Evolutionary conservation across 345 rosid genomes (phyloP), one percentile per base, ranked within the genome.

Genomic region (Populus simonii): DNA sequence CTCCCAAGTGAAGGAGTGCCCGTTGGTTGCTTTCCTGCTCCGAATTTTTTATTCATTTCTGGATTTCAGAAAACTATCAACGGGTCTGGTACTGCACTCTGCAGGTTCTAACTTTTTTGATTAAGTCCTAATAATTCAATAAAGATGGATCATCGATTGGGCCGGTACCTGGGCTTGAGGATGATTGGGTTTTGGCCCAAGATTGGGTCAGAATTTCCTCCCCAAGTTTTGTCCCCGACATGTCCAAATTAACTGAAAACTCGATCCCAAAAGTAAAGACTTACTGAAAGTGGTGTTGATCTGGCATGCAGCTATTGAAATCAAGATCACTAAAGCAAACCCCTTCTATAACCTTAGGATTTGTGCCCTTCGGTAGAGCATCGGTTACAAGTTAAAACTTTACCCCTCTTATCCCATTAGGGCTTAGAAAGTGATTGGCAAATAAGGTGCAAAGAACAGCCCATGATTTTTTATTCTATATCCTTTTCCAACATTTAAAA

Each of bases 1-100:
- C 76, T 75, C 8, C 84, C 90, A 17, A 91, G 78, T 27, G 95
- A 92, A 33, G 97, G 95, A 23, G 95, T 91, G 68, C 97, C 93
- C 4, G 90, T 89, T 63, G 89, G 89, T 81, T 70, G 81, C 82
- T 65, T 81, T 66, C 85, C 88, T 23, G 85, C 86, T 25, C 93
- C 92, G 62, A 88, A 87, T 49, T 74, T 90, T 80, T 62, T 83
- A 35, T 82, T 87, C 93, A 89, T 89, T 29, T 31, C 18, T 51
- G 47, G 35, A 31, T 38, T 25, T 35, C 71, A 35, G 45, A 66
- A 20, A 66, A 66, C 39, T 31, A 29, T 36, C n/a, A 17, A 31
- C 4, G n/a, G 41, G 33, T 66, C 41, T 16, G 33, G n/a, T 9
- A 66, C 12, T 31, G 5, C 25, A 22, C 6, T 57, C 63, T 22